A percentile compares a stretch with the other conserved stretches of the same genome.
phyloP scores from a whole-genome alignment of 2,329 filamentous ascomycete species.

The Ceratocystis cacaofunesta region DNA sequence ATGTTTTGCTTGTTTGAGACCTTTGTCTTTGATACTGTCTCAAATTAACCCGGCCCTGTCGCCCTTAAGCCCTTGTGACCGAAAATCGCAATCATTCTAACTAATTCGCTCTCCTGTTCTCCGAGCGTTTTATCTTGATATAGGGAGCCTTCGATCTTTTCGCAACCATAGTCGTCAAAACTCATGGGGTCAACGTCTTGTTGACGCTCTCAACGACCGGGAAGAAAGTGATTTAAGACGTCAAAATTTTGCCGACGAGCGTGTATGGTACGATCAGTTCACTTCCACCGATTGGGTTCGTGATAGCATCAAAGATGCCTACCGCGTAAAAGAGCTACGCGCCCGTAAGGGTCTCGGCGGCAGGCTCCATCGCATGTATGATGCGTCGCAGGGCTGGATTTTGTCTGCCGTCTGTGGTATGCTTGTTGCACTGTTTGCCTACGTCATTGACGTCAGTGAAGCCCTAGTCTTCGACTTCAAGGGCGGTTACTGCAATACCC shows the following conservation, averaged over 20 bases:
- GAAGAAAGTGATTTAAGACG: conserved; percentile 49
- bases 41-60: neutral
- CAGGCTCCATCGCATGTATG: conserved; percentile 60
- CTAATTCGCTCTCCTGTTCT: neutral
- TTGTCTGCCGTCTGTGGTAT: conserved; percentile 80
- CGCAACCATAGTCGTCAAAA: conserved; percentile 42
- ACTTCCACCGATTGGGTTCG: conserved; percentile 97
- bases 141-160: conserved; percentile 24
- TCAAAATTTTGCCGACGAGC: conserved; percentile 60
- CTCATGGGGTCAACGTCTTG: conserved; percentile 47
- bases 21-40: neutral
- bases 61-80: neutral
- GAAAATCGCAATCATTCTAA: neutral
- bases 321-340: conserved; percentile 70
- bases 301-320: conserved; percentile 88
- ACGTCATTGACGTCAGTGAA: conserved; percentile 78
- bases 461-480: conserved; percentile 79
- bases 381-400: conserved; percentile 87
- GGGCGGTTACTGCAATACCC: conserved; percentile 61
- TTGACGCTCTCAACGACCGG: conserved; percentile 41
- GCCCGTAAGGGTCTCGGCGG: conserved; percentile 72
- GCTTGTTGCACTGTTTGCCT: conserved; percentile 71
- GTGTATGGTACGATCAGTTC: conserved; percentile 97
- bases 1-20: conserved; percentile 17
- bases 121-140: neutral